Base-by-base conservation (phyloP, 2,329 filamentous ascomycete species). In the Rhinocladiella similis region DNA sequence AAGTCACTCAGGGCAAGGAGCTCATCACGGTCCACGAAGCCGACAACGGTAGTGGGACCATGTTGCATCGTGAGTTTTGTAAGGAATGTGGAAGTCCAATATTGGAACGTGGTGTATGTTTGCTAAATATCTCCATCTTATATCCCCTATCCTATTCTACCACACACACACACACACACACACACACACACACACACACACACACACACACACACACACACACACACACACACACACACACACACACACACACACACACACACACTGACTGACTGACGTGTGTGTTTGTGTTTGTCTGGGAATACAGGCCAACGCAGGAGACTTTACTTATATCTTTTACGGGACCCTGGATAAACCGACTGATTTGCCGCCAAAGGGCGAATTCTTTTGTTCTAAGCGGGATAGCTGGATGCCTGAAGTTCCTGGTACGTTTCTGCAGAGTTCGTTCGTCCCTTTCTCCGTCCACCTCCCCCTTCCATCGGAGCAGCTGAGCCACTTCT, bases 21-120 rank as follows among this genome's bases (percentile, higher is more conserved):
- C 60, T 62, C 27, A 66, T 77, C 2, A 75, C 76, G 50, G 69
- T 77, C 20, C 78, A 81, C 63, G 74, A 73, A 25, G 73, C 72
- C 0, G 79, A 81, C 53, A 82, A 83, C 59, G 80, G 78, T 2
- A 72, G 72, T n/a, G 79, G 78, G 1, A 69, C 68, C 1, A 41
- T 68, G 27, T 67, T 82, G 33, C 74, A 78, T 60, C 73, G 80
- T 1, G 79, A 83, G 59, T 83, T 83, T 62, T 83, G 80, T 57
- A 71, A 70, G 3, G 75, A 69, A 1, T 83, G 81, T 56, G 80
- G 80, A 4, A 77, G 77, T 59, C 74, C 74, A 38, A 73, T 83
- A 48, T 66, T 80, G 20, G 80, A 83, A 64, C 82, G 80, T 60
- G 80, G 79, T 33, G 77, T 79, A 63, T 50, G 74, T 67, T 16